phyloP scores from a whole-genome alignment of 306 rosid species.

The Lotus japonicus region DNA sequence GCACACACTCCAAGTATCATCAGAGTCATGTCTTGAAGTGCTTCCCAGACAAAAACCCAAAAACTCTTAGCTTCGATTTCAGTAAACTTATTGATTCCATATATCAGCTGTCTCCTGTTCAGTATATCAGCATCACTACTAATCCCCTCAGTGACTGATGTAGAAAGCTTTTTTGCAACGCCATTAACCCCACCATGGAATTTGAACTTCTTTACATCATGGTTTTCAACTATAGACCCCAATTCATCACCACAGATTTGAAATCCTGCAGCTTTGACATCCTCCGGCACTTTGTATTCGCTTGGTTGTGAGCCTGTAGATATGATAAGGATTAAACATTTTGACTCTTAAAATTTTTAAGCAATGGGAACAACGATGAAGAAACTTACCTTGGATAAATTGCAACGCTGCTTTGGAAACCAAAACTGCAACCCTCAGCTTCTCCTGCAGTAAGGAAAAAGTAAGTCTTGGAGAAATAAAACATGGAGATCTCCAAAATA shows the following conservation, averaged over 20 bases:
- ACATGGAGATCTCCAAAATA: neutral
- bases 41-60: constrained; percentile 94
- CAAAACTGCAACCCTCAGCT: constrained; percentile 68
- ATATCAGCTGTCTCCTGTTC: constrained; percentile 45
- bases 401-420: constrained; percentile 92
- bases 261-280: constrained; percentile 75
- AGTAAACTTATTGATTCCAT: constrained; percentile 74
- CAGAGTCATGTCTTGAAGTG: constrained; percentile 96
- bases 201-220: constrained; percentile 66
- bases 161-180: constrained; percentile 59
- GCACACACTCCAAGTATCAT: constrained; percentile 93
- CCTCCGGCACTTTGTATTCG: constrained; percentile 64
- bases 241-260: constrained; percentile 79
- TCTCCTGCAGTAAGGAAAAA: constrained; percentile 51
- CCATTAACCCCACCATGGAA: constrained; percentile 65
- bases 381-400: constrained; percentile 56
- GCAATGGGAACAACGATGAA: constrained; percentile 1
- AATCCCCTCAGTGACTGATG: constrained; percentile 58
- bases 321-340: constrained; percentile 11
- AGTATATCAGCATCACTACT: constrained; percentile 31
- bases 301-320: constrained; percentile 54
- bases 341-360: neutral
- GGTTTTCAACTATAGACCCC: constrained; percentile 85
- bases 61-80: constrained; percentile 66
- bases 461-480: constrained; percentile 5